phyloP scores from a whole-genome alignment of 2,329 filamentous ascomycete genomes.

The Paradendryphiella salina region DNA sequence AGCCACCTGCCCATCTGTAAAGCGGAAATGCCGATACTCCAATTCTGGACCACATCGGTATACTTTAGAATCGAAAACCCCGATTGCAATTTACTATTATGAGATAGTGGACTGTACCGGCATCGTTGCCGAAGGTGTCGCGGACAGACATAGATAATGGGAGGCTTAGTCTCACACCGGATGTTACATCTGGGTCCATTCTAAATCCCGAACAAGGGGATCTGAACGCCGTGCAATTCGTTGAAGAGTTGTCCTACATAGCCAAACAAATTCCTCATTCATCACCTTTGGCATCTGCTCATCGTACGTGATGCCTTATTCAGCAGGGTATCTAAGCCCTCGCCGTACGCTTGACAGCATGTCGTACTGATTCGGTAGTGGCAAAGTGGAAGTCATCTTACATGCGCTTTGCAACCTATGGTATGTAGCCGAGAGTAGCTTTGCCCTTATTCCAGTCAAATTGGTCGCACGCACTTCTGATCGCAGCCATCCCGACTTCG shows the following conservation, averaged over 20 bases:
- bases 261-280: constrained; percentile 2
- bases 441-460: background rate
- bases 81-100: too few species aligned
- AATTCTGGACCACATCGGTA: too few species aligned
- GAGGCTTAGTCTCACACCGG: too few species aligned
- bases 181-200: too few species aligned
- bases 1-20: too few species aligned
- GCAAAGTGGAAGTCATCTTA: constrained; percentile 5
- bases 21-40: too few species aligned
- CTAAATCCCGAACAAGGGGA: too few species aligned
- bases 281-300: background rate
- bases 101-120: too few species aligned
- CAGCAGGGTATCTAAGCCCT: background rate
- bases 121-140: too few species aligned
- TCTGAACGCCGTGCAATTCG: too few species aligned
- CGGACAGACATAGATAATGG: too few species aligned
- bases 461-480: background rate
- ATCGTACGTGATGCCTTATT: background rate
- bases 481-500: background rate
- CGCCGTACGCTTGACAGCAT: background rate
- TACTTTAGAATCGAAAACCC: too few species aligned
- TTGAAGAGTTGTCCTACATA: background rate
- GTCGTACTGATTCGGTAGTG: constrained; percentile 1
- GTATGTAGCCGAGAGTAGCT: background rate
- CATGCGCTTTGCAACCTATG: constrained; percentile 6